Evolutionary conservation across 2,329 filamentous ascomycete species (phyloP), one percentile per base, ranked within the genome.

Genomic region (Penicillium sp.): DNA sequence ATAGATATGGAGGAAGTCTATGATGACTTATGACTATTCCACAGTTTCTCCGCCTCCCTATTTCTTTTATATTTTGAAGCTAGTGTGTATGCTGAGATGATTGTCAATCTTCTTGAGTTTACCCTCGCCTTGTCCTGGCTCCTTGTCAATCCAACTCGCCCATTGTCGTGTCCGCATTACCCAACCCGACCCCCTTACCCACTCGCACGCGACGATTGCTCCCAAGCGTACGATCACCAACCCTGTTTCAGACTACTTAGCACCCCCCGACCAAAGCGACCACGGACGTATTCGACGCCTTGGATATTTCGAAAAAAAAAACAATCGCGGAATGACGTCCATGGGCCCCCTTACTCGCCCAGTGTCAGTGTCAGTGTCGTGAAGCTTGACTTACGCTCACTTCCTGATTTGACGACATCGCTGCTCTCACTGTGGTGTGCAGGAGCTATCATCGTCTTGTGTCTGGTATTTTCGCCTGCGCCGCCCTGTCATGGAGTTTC

Each of bases 401-500:
- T 52, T 44, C 41, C 41, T 49, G 40, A 51, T 53, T 27, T 27
- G 37, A 16, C 46, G 54, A 53, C 55, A 35, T 47, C 39, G 43
- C 39, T 37, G 22, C 35, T 19, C n/a, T 50, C 13, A 13, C 35
- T 22, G 37, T 36, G 33, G 37, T 27, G 43, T 24, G 43, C n/a
- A 22, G 22, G 16, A 46, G 14, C 22, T 46, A 16, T 39, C 22
- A n/a, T 55, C 44, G 22, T 24, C 6, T 22, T 33, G 14, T 47
- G 6, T 24, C 40, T 52, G 27, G 22, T 18, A n/a, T 24, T 11
- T 54, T 24, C 16, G 33, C 16, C 11, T 46, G 39, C 41, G 19
- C 4, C 36, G 41, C 43, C 41, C 47, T 47, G 71, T 33, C 62
- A 81, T 81, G 78, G 75, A 78, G 62, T 65, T 72, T 41, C 67